Base-by-base conservation (phyloP, 169 alveolate genomes). In the Plasmodium fragile region DNA sequence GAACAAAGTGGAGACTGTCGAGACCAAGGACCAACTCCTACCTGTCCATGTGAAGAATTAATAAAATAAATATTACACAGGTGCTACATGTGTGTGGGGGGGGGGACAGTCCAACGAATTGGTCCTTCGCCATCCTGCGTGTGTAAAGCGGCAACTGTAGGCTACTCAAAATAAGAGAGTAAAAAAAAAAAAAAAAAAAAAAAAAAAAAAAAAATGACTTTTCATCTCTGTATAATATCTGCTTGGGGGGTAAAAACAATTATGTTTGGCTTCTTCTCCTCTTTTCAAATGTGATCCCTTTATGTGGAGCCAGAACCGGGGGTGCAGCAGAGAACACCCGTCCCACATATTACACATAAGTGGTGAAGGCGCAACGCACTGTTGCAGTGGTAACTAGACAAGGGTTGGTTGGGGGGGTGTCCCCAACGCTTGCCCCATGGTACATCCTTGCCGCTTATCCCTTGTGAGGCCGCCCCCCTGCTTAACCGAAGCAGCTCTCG, bases 401-500 rank as follows among this genome's bases (percentile, higher is more conserved):
- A 0, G 16, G 2, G 53, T 43, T 1, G n/a, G 53, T 43, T 43
- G 53, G 53, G 53, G 8, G 53, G 53, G 53, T 43, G n/a, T 43
- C 16, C 53, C 53, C 53, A 43, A 43, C n/a, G 16, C 16, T 10
- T 43, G 53, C 55, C 18, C 55, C 55, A n/a, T 45, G 11, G 18
- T 45, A 45, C 55, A 13, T 45, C 55, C 1, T 3, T 10, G 18
- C 34, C 75, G 6, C 75, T 36, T 8, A 0, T 55, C 0, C 73
- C 13, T 25, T 3, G 39, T 34, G 22, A 25, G 22, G 34, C 53
- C 45, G 4, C 22, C 22, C 18, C 25, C 6, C 22, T 10, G 16
- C 6, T 80, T 82, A 80, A 1, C 97, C 97, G 73, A 95, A 87
- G 71, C 96, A 92, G 77, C 97, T 96, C 77, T 97, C 98, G 55